These are phyloP conservation scores for Alternaria viburni DNA, from an alignment of 2,329 filamentous ascomycete genomes.

Conservation along the genomic window DNA sequence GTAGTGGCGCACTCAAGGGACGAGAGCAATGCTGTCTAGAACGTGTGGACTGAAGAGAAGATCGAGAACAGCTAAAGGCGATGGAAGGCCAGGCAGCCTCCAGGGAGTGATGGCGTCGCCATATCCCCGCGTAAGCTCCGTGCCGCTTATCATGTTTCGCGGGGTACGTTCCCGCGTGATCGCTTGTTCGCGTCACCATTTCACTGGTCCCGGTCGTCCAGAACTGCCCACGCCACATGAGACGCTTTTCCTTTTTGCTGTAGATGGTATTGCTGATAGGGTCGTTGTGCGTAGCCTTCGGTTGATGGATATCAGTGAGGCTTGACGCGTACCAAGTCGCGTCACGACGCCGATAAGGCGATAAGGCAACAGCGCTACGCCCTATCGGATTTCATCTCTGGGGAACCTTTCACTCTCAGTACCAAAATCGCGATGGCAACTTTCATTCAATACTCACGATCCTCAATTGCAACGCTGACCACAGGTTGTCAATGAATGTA, in stretches of 20 bases:
- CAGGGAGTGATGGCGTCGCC: slow-evolving; percentile 17
- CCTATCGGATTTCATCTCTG: background rate
- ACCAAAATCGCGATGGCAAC: background rate
- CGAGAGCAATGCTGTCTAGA: background rate
- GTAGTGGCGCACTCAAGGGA: background rate
- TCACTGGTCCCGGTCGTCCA: background rate
- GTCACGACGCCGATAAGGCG: slow-evolving; percentile 25
- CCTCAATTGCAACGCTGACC: background rate
- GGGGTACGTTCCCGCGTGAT: slow-evolving; percentile 33
- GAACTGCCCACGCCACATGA: background rate
- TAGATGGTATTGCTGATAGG: background rate
- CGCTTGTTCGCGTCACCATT: slow-evolving; percentile 21
- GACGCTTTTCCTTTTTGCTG: background rate
- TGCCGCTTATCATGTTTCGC: slow-evolving; percentile 31
- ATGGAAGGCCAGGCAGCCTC: slow-evolving; percentile 3
- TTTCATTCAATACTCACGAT: background rate
- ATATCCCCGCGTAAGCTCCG: slow-evolving; percentile 34
- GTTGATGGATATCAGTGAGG: background rate
- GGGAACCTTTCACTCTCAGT: background rate
- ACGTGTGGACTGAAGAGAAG: background rate
- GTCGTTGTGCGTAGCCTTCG: background rate
- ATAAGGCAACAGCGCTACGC: slow-evolving; percentile 21
- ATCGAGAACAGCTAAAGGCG: background rate
- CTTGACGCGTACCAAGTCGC: slow-evolving; percentile 6
- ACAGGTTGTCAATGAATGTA: too few relatives aligned